These are phyloP conservation scores for Ettlia oleoabundans DNA, from an alignment of 139 green algal species.

Conservation along the genomic window DNA sequence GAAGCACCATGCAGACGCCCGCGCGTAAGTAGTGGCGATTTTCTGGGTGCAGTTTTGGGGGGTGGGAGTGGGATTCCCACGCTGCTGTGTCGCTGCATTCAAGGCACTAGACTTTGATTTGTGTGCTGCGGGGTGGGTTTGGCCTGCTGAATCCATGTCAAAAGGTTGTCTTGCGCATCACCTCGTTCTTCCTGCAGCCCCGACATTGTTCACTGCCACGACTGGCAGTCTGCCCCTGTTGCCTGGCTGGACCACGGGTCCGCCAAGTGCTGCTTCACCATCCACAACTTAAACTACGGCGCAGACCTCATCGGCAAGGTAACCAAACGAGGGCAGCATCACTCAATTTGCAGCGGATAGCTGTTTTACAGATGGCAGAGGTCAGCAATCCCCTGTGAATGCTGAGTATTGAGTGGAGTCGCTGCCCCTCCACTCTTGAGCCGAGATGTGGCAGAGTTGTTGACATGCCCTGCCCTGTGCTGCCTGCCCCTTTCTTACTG, in stretches of 20 bases:
- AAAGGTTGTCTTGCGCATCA: background rate
- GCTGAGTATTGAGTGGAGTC: too few relatives aligned
- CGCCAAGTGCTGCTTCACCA: conserved; percentile 82
- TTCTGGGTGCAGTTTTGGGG: too few relatives aligned
- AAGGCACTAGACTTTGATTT: too few relatives aligned
- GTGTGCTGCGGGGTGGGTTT: too few relatives aligned
- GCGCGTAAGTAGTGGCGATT: background rate
- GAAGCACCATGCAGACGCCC: conserved; percentile 50
- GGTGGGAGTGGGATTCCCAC: too few relatives aligned
- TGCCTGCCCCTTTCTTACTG: background rate
- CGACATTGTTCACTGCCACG: conserved; percentile 97
- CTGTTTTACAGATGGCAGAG: too few relatives aligned
- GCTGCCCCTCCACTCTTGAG: background rate
- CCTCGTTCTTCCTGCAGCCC: conserved; percentile 49
- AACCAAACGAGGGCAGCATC: conserved; percentile 53
- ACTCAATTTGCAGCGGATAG: too few relatives aligned
- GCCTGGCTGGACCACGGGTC: conserved; percentile 56
- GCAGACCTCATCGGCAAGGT: conserved; percentile 78
- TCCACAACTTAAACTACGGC: conserved; percentile 96
- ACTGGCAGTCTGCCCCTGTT: conserved; percentile 89
- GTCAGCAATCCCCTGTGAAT: too few relatives aligned
- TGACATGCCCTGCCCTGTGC: background rate
- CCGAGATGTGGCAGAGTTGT: too few relatives aligned
- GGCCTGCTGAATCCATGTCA: background rate
- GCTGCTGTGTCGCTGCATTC: background rate